These are phyloP conservation scores for Fomitopsis pulvina DNA, from an alignment of 768 basidiomycete genomes.

Conservation along the genomic window DNA sequence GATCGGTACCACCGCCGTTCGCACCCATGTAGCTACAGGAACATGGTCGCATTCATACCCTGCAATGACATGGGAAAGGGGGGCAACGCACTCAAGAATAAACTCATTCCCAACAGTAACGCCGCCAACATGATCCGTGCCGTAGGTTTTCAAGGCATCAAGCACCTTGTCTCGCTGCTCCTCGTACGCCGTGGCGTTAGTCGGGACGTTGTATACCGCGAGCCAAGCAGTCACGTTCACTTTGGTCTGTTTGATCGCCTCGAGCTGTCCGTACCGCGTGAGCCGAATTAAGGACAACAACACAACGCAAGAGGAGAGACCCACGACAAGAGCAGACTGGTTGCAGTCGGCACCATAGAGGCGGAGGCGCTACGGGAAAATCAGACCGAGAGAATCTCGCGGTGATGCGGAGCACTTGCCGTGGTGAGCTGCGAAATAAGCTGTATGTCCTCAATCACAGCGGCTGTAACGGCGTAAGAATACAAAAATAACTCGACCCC, in stretches of 20 bases:
- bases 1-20: constrained; percentile 39
- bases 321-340: constrained; percentile 65
- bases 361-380: constrained; percentile 46
- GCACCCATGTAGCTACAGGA: constrained; percentile 47
- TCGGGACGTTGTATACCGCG: constrained; percentile 58
- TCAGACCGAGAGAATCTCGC: background rate
- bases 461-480: constrained; percentile 24
- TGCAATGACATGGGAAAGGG: constrained; percentile 3
- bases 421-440: constrained; percentile 82
- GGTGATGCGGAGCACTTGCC: constrained; percentile 15
- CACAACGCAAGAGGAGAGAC: constrained; percentile 17
- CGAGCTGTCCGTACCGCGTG: constrained; percentile 45
- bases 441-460: constrained; percentile 71
- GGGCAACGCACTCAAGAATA: constrained; percentile 68
- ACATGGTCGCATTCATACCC: background rate
- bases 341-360: constrained; percentile 89
- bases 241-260: constrained; percentile 87
- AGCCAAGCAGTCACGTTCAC: constrained; percentile 78
- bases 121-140: constrained; percentile 67
- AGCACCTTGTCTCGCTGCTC: constrained; percentile 68
- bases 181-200: constrained; percentile 64
- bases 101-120: constrained; percentile 92
- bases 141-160: constrained; percentile 68
- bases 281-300: background rate
- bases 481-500: background rate